These are phyloP conservation scores for Nemania sp. DNA, from an alignment of 2,329 filamentous ascomycete species.

Conservation along the genomic window DNA sequence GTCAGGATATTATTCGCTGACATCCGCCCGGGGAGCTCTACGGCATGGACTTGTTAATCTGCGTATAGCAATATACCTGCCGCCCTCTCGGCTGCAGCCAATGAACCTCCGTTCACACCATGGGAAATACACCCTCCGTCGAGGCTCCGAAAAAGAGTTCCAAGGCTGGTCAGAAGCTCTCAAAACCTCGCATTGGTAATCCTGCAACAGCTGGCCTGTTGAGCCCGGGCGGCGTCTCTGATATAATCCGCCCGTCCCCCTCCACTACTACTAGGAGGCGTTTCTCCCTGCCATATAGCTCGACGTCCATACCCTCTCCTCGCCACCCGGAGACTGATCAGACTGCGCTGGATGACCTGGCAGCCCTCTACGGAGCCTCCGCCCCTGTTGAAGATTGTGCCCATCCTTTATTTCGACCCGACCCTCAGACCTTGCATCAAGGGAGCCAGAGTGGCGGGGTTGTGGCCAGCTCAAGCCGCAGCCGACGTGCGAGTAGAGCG, in stretches of 20 bases:
- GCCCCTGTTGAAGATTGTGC: constrained; percentile 37
- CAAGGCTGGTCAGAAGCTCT: constrained; percentile 61
- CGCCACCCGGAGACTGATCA: constrained; percentile 38
- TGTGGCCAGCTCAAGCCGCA: constrained; percentile 40
- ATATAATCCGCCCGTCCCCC: constrained; percentile 49
- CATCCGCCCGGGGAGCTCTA: constrained; percentile 46
- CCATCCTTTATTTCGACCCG: constrained; percentile 54
- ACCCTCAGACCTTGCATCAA: constrained; percentile 48
- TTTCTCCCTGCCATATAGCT: constrained; percentile 43
- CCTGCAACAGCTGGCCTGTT: constrained; percentile 58
- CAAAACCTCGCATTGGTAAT: constrained; percentile 61
- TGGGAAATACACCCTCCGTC: constrained; percentile 65
- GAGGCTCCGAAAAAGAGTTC: constrained; percentile 55
- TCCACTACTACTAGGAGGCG: constrained; percentile 42
- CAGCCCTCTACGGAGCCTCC: constrained; percentile 30
- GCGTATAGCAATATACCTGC: constrained; percentile 53
- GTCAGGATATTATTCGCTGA: constrained; percentile 46
- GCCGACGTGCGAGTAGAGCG: constrained; percentile 46
- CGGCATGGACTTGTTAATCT: constrained; percentile 57
- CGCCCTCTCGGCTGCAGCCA: constrained; percentile 46
- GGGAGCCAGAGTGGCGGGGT: constrained; percentile 51
- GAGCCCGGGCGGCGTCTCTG: constrained; percentile 53
- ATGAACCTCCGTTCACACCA: constrained; percentile 49
- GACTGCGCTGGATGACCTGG: constrained; percentile 23
- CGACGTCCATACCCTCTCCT: constrained; percentile 41